Evolutionary conservation across 108 stramenopile genomes (phyloP), one percentile per base, ranked within the genome.

Genomic region (Cafeteria roenbergensis): DNA sequence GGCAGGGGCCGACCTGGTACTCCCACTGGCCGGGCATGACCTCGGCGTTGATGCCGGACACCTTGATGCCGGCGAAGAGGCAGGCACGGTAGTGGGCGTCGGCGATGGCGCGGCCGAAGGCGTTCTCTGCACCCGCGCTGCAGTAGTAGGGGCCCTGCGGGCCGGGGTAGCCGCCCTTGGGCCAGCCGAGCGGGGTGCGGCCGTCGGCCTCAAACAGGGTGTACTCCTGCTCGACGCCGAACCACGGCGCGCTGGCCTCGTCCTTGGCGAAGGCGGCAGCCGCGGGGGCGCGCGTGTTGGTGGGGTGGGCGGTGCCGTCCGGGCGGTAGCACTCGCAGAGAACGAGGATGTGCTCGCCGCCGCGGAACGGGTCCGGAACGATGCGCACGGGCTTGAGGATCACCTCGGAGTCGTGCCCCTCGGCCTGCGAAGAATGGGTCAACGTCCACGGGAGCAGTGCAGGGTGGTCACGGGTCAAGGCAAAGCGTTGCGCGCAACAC

Each of bases 1-100:
- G 86, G 73, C 90, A 96, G 38, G 95, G 95, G 65, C 95, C 95
- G 55, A 96, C 90, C 80, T 96, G 92, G 74, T 84, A 91, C 85
- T 90, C 95, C 81, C 93, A 93, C 78, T 96, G 95, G 63, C 95
- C 95, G 57, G 92, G 92, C 92, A 96, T 93, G 71, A 96, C 95
- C 79, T 96, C 95, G 58, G 88, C 95, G 79, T 96, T 96, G 69
- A 86, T 89, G 57, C 95, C 95, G 26, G 86, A 86, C 73, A 96
- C 87, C 53, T 89, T 75, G 71, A 96, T 85, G 50, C 90, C 88
- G 14, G 92, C 90, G 68, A 91, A 93, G 34, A 96, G 85, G 76
- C 91, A 94, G 60, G 90, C 89, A 60, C 87, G 84, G 90, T 94
- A 93, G 73, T 82, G 74, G n/a, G 91, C 79, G 59, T 96, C 95